phyloP scores from a whole-genome alignment of 2,329 filamentous ascomycete genomes.

The Aspergillus sp. region DNA sequence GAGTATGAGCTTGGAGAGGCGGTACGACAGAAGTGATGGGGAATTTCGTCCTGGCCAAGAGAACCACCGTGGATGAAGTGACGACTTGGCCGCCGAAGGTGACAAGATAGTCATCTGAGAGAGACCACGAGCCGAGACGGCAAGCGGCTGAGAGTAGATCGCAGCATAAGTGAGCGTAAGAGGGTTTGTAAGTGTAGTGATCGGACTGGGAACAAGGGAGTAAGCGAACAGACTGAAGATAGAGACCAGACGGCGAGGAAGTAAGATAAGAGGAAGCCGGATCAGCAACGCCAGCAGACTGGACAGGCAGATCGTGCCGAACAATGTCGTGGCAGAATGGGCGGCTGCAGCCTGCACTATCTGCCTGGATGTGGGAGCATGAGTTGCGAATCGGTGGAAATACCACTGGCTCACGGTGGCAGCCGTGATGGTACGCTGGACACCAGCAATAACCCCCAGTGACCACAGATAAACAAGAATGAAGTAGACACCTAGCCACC shows the following conservation, averaged over 20 bases:
- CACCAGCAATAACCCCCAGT: slow-evolving; percentile 71
- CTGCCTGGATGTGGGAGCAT: slow-evolving; percentile 65
- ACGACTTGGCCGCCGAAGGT: slow-evolving; percentile 59
- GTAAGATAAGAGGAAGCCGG: slow-evolving; percentile 71
- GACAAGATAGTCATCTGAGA: slow-evolving; percentile 74
- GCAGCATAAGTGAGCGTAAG: slow-evolving; percentile 86
- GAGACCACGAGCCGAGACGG: slow-evolving; percentile 66
- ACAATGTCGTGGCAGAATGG: slow-evolving; percentile 76
- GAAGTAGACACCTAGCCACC: slow-evolving; percentile 92
- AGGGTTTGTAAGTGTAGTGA: slow-evolving; percentile 80
- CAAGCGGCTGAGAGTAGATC: slow-evolving; percentile 80
- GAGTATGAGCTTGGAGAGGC: slow-evolving; percentile 80
- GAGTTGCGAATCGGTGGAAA: slow-evolving; percentile 80
- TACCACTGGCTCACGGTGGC: slow-evolving; percentile 99
- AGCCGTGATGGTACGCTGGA: slow-evolving; percentile 84
- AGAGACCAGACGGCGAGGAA: slow-evolving; percentile 65
- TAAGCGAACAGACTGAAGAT: slow-evolving; percentile 63
- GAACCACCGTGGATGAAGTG: slow-evolving; percentile 37
- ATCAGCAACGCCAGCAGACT: slow-evolving; percentile 72
- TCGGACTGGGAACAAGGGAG: slow-evolving; percentile 72
- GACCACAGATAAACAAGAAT: slow-evolving; percentile 95
- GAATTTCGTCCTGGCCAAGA: slow-evolving; percentile 33
- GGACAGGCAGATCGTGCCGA: slow-evolving; percentile 84
- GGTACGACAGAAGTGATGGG: slow-evolving; percentile 66
- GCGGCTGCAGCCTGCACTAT: slow-evolving; percentile 74